phyloP scores from a whole-genome alignment of 164 flowering plant species.

The Echeveria elegans region DNA sequence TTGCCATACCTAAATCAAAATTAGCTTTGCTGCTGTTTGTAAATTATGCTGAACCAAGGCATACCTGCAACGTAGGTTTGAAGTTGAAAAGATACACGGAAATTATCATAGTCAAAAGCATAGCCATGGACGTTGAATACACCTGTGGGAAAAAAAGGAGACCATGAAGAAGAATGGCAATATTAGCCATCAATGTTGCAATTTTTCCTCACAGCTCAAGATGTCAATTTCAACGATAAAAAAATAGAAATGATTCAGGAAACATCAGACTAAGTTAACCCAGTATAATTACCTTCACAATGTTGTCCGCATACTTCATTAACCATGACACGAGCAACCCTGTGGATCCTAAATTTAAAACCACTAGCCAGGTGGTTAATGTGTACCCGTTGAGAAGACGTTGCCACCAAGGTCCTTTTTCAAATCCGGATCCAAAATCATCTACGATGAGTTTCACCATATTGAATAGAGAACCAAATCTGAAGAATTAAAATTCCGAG shows the following conservation, averaged over 20 bases:
- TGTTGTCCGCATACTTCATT: conserved; percentile 94
- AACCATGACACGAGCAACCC: conserved; percentile 95
- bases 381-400: conserved; percentile 80
- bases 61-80: conserved; percentile 84
- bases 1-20: background rate
- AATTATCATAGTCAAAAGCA: conserved; percentile 82
- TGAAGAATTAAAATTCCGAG: conserved; percentile 16
- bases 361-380: conserved; percentile 86
- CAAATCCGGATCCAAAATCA: conserved; percentile 84
- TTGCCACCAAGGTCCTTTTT: conserved; percentile 93
- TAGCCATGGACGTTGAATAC: conserved; percentile 89
- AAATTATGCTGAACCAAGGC: background rate
- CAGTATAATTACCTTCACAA: conserved; percentile 53
- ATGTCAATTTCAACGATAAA: background rate
- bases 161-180: conserved; percentile 35
- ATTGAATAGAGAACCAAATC: conserved; percentile 88
- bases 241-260: background rate
- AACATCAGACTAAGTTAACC: background rate
- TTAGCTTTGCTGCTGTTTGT: no score
- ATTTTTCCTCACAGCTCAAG: background rate
- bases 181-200: background rate
- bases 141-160: conserved; percentile 15
- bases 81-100: conserved; percentile 71
- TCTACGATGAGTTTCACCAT: conserved; percentile 63
- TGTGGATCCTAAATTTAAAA: conserved; percentile 79